Percentiles rank a stretch among this genome's conserved stretches.
phyloP scores from a whole-genome alignment of 441 rosid species.

The Corymbia citriodora region DNA sequence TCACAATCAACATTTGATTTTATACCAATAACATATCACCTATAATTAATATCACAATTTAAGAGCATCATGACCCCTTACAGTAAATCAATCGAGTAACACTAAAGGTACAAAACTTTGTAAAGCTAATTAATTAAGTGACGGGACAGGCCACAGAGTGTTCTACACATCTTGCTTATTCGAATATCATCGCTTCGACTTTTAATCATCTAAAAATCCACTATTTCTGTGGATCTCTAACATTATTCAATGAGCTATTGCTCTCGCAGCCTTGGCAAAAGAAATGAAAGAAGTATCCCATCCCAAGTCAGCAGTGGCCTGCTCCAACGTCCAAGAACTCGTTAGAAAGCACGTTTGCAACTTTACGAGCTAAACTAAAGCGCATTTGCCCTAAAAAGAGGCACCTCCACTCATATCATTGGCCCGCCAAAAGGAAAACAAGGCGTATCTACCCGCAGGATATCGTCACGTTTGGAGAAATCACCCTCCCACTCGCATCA shows the following conservation, averaged over 20 bases:
- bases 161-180: not conserved
- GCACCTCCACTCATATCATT: not conserved
- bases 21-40: not conserved
- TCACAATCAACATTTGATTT: no score
- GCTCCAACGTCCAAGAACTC: not conserved
- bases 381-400: not conserved
- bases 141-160: rapidly evolving
- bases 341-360: not conserved
- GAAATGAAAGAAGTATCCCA: not conserved
- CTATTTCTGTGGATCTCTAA: not conserved
- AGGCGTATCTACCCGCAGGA: not conserved
- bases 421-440: not conserved
- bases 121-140: not conserved
- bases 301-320: not conserved
- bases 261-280: not conserved
- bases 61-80: not conserved
- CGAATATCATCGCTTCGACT: rapidly evolving
- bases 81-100: not conserved
- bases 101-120: not conserved
- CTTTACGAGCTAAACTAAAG: not conserved
- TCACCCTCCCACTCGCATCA: not conserved
- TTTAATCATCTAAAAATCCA: not conserved
- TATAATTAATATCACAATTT: not conserved
- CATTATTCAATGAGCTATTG: not conserved
- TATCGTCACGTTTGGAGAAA: not conserved